Base-by-base conservation (phyloP, 1,139 yeast genomes). In the Blastobotrys serpentis region DNA sequence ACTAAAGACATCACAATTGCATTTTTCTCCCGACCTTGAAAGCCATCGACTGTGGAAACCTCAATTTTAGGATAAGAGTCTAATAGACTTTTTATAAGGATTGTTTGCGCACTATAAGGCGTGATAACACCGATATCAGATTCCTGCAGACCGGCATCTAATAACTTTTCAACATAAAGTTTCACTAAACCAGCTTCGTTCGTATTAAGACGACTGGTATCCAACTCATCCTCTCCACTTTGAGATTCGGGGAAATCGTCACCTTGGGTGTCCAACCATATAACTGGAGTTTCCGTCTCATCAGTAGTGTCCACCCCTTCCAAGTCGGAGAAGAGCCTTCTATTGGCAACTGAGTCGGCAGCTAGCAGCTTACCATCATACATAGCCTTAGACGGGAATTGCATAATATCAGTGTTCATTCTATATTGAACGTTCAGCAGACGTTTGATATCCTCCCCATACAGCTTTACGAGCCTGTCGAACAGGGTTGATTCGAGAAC, bases 241-340 rank as follows among this genome's bases (percentile, higher is more conserved):
- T 73, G 77, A 11, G 71, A 66, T 25, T 79, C 77, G 55, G 85
- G 92, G 1, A 79, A 82, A 56, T 74, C 86, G 40, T 84, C 87
- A 3, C 92, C 96, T 65, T 87, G 94, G 0, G 98, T 90, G 60
- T 90, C 98, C 57, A 84, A 82, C 96, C 97, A 90, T 1, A 88
- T 70, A 1, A 81, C 65, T 1, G 79, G 76, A 2, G 69, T 64
- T 1, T 60, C 63, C 0, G 82, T 74, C 16, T 72, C 76, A 13
- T 74, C 77, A 39, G 64, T 67, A 5, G 63, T 61, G n/a, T 68
- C 71, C 3, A 81, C 84, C 5, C 71, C 69, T 0, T 75, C 71
- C 19, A 92, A 61, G 58, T 87, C 95, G 0, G 67, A 56, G 13
- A 17, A 36, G 8, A 89, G 70, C 1, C 70, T 63, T 21, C 79